Conservation (phyloP, 176 grass and related monocot genomes). For the Hsuehochloa calcarea region DNA sequence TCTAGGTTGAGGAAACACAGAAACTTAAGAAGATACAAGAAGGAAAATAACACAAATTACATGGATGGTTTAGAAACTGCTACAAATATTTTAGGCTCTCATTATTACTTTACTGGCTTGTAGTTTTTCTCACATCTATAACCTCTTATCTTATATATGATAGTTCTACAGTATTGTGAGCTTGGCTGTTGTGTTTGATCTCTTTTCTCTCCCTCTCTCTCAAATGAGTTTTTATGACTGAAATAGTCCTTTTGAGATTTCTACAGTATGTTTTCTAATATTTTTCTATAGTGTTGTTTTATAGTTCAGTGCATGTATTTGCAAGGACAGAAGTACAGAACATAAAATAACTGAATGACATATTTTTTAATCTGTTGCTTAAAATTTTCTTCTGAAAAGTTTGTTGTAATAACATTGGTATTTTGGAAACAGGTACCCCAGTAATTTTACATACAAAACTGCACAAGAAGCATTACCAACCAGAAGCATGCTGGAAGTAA, state of each 20-base stretch:
- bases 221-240: no score
- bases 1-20: not conserved
- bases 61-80: not conserved
- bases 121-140: not conserved
- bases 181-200: no score
- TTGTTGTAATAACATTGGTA: not conserved
- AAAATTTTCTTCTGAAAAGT: not conserved
- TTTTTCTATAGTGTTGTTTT: not conserved
- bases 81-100: not conserved
- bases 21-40: not conserved
- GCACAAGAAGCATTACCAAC: slow-evolving; percentile 28
- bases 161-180: no score
- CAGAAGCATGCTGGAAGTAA: slow-evolving; percentile 64
- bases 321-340: not conserved
- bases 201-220: no score
- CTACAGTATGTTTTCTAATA: not conserved
- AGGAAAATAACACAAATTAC: not conserved
- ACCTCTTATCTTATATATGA: not conserved
- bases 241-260: not conserved
- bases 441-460: slow-evolving; percentile 42
- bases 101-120: not conserved
- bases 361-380: not conserved
- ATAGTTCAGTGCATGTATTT: not conserved
- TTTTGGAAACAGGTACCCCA: slow-evolving; percentile 9
- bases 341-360: not conserved